Base-by-base conservation (phyloP, 768 basidiomycete genomes). In the Pisolithus microcarpus region DNA sequence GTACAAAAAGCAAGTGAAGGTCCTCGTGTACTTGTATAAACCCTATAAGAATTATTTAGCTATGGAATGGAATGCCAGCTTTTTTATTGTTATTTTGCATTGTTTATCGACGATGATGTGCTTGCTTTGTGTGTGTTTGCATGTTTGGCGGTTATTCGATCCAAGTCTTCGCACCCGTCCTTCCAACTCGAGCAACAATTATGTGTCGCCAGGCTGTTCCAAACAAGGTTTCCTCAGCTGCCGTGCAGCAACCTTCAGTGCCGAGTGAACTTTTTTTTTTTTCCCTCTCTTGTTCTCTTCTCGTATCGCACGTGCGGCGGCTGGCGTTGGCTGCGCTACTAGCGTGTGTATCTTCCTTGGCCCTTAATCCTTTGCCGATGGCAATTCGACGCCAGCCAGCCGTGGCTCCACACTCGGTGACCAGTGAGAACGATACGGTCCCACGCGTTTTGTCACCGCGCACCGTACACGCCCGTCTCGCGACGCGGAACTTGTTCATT, bases 151-250 rank as follows among this genome's bases (percentile, higher is more conserved):
- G 34, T 11, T 15, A 15, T 13, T 15, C 34, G 34, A 16, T 16
- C 43, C 43, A 18, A 26, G 24, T 30, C 15, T 15, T 44, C 26
- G 45, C 31, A 7, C 30, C 45, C 45, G n/a, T 19, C 45, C 34
- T 46, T 36, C 34, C 45, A 21, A 46, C 45, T 46, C 34, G 45
- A 36, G 34, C 45, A 46, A 46, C 45, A 44, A 44, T 44, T 44
- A 34, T 34, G 43, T 26, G 21, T 26, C 28, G 26, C 28, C 43
- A 30, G 7, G 26, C 16, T 43, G 16, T 44, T 44, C 43, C 43
- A 44, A 42, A 42, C 24, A 44, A 18, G 26, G 16, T 44, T 44
- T 16, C 7, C 23, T 44, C 13, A 15, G 43, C 3, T 34, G 28
- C n/a, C 43, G 43, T 26, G 43, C 18, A 8, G 39, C 39, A 23